Evolutionary conservation across 2,329 filamentous ascomycete species (phyloP).

Genomic region (Plectosphaerella plurivora): DNA sequence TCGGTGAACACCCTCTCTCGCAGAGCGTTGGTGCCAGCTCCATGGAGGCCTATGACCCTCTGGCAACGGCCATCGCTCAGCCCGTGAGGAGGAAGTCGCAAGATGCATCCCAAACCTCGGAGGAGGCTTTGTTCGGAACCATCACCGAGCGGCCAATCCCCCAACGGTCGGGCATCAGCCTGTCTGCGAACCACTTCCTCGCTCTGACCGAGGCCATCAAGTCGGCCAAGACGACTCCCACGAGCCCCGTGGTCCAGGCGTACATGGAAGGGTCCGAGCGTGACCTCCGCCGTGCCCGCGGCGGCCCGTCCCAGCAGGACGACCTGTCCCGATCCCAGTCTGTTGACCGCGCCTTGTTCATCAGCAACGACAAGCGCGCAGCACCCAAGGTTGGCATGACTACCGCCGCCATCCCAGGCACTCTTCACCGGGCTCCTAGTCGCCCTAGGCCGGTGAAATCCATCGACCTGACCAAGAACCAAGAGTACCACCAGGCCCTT

Average conservation of each 20-base stretch:
- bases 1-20: slow-evolving; percentile 63
- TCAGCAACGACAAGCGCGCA: slow-evolving; percentile 58
- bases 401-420: slow-evolving; percentile 58
- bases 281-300: slow-evolving; percentile 28
- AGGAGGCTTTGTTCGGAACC: slow-evolving; percentile 4
- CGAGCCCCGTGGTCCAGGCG: slow-evolving; percentile 31
- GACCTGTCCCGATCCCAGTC: slow-evolving; percentile 54
- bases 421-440: slow-evolving; percentile 34
- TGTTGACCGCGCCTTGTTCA: slow-evolving; percentile 57
- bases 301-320: slow-evolving; percentile 36
- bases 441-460: slow-evolving; percentile 43
- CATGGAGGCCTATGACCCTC: slow-evolving; percentile 41
- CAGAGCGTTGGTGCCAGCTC: slow-evolving; percentile 71
- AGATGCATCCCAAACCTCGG: neutral
- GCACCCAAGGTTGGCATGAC: slow-evolving; percentile 61
- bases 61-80: slow-evolving; percentile 25
- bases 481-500: slow-evolving; percentile 20
- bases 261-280: slow-evolving; percentile 36
- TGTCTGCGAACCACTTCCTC: slow-evolving; percentile 33
- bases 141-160: neutral
- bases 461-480: slow-evolving; percentile 28
- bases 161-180: slow-evolving; percentile 2
- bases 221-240: slow-evolving; percentile 15
- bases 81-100: neutral
- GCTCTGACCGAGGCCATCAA: slow-evolving; percentile 28